phyloP scores from a whole-genome alignment of 1,284 basidiomycete genomes.

The Trametes sp. region DNA sequence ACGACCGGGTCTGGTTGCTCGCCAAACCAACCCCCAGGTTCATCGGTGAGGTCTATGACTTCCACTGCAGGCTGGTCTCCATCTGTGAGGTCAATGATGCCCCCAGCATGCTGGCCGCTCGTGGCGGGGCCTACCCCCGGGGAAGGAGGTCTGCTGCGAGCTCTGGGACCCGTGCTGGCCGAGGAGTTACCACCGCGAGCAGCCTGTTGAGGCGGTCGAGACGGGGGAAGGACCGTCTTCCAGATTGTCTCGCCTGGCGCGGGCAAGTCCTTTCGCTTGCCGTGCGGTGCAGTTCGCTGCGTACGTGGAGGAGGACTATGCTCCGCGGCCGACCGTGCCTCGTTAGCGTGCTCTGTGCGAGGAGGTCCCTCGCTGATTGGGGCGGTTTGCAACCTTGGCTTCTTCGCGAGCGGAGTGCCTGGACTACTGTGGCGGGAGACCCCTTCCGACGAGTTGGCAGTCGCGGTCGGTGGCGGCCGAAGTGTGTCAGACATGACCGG shows the following conservation, averaged over 20 bases:
- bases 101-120: not conserved
- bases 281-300: not conserved
- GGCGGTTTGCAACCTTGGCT: not conserved
- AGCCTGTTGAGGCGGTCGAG: not conserved
- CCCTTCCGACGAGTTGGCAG: not conserved
- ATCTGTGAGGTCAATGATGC: not conserved
- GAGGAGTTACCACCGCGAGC: too few relatives aligned
- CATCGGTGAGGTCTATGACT: not conserved
- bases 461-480: slow-evolving; percentile 11
- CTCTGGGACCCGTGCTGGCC: not conserved
- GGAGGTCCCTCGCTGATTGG: not conserved
- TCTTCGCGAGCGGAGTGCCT: not conserved
- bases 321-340: too few relatives aligned
- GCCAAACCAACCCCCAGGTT: not conserved
- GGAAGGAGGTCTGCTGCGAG: not conserved
- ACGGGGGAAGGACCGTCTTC: not conserved
- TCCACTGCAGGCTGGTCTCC: not conserved
- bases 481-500: slow-evolving; percentile 38
- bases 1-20: not conserved
- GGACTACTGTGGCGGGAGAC: not conserved
- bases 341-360: not conserved
- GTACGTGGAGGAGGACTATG: not conserved
- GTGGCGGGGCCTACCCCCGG: not conserved
- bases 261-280: not conserved
- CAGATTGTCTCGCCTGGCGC: slow-evolving; percentile 15